phyloP scores from a whole-genome alignment of 352 stramenopile species.

The Phytopythium litorale region DNA sequence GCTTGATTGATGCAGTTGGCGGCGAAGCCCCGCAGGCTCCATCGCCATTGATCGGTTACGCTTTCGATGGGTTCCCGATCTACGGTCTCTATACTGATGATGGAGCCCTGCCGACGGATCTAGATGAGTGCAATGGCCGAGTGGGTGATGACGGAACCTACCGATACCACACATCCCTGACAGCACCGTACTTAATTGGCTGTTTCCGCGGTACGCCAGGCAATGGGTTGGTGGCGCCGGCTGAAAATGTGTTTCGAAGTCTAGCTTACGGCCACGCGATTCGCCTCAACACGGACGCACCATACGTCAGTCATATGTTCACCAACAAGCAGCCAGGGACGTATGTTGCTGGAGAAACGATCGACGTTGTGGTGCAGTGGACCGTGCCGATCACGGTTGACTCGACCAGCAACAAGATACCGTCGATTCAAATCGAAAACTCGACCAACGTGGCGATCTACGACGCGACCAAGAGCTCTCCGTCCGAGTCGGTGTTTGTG shows the following conservation, averaged over 20 bases:
- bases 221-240: conserved; percentile 8
- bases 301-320: conserved; percentile 41
- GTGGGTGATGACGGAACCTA: conserved; percentile 62
- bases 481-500: conserved; percentile 40
- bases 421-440: conserved; percentile 37
- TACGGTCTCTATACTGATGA: conserved; percentile 57
- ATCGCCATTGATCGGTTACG: conserved; percentile 66
- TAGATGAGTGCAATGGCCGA: conserved; percentile 70
- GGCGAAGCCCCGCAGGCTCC: conserved; percentile 20
- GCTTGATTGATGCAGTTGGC: conserved; percentile 42
- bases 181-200: conserved; percentile 53
- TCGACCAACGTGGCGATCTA: conserved; percentile 34
- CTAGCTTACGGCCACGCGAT: conserved; percentile 53
- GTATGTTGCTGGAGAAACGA: conserved; percentile 56
- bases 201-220: conserved; percentile 45
- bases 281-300: conserved; percentile 41
- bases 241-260: conserved; percentile 38
- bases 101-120: conserved; percentile 34
- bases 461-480: conserved; percentile 32
- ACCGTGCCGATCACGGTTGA: conserved; percentile 38
- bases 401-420: conserved; percentile 22
- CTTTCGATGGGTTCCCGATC: conserved; percentile 71
- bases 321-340: conserved; percentile 53
- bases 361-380: conserved; percentile 65
- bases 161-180: conserved; percentile 56